These are phyloP conservation scores for Eleusine indica DNA, from an alignment of 176 grass and related monocot genomes.

Conservation along the genomic window DNA sequence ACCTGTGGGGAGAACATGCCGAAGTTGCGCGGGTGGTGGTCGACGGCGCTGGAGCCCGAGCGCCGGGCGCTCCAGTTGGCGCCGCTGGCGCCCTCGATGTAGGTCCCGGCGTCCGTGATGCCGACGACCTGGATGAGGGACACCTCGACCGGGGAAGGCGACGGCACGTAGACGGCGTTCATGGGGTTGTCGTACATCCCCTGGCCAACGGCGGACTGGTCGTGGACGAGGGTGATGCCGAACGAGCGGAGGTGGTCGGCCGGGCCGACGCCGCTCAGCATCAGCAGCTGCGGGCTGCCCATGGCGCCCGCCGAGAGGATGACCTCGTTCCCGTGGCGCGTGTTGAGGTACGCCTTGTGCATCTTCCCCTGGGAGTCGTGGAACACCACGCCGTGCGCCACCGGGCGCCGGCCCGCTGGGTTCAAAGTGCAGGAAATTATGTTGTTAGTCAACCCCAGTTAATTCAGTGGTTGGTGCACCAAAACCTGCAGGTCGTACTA, in stretches of 20 bases:
- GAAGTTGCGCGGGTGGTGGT: conserved; percentile 49
- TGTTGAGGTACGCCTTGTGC: conserved; percentile 71
- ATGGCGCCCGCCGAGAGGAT: conserved; percentile 74
- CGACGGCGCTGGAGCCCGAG: neutral
- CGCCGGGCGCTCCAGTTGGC: conserved; percentile 48
- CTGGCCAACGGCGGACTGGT: conserved; percentile 66
- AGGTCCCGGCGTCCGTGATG: conserved; percentile 66
- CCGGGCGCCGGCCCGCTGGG: conserved; percentile 40
- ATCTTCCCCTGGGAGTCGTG: conserved; percentile 49
- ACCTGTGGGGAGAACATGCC: conserved; percentile 90
- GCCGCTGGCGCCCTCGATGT: conserved; percentile 79
- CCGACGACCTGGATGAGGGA: conserved; percentile 85
- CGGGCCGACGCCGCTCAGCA: conserved; percentile 82
- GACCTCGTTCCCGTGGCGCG: conserved; percentile 51
- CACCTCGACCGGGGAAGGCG: conserved; percentile 58
- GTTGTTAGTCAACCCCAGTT: neutral
- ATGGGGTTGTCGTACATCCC: conserved; percentile 87
- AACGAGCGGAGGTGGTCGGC: conserved; percentile 58
- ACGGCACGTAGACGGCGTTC: conserved; percentile 76
- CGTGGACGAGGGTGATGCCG: conserved; percentile 63
- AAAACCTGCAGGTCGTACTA: neutral
- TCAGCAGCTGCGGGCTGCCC: conserved; percentile 85
- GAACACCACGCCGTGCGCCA: conserved; percentile 75
- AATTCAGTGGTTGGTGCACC: neutral
- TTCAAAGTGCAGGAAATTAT: neutral